phyloP scores from a whole-genome alignment of 345 rosid genomes.

The Hibiscus tridactylites region DNA sequence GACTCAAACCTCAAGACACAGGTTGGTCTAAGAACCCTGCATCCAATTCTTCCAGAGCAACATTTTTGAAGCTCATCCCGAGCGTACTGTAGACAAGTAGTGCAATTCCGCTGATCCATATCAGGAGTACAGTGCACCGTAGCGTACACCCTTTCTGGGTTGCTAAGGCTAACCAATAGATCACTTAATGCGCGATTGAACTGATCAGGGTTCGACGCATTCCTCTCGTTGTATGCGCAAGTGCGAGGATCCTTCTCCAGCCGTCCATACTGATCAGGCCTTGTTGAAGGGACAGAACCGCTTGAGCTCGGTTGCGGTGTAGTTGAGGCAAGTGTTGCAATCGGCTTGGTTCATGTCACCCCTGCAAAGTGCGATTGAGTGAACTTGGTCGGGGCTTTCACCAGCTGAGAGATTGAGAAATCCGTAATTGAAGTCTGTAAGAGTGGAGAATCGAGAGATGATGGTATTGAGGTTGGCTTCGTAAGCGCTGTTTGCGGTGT shows the following conservation, averaged over 20 bases:
- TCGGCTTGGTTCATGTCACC: slow-evolving; percentile 5
- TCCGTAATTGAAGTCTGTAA: neutral
- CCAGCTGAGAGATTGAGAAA: neutral
- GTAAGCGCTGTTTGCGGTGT: neutral
- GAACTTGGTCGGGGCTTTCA: neutral
- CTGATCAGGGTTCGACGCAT: slow-evolving; percentile 18
- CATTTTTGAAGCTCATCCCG: slow-evolving; percentile 10
- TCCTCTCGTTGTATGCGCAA: slow-evolving; percentile 3
- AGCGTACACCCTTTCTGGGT: slow-evolving; percentile 16
- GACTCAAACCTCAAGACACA: slow-evolving; percentile 20
- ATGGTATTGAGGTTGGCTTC: neutral
- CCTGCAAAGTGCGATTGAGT: neutral
- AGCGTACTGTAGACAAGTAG: slow-evolving; percentile 21
- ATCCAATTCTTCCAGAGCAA: slow-evolving; percentile 26
- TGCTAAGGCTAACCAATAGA: slow-evolving; percentile 1
- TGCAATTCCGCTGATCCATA: slow-evolving; percentile 28
- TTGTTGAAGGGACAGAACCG: slow-evolving; percentile 26
- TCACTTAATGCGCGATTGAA: slow-evolving; percentile 21
- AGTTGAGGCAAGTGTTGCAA: slow-evolving; percentile 29
- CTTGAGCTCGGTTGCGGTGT: slow-evolving; percentile 15
- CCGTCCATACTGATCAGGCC: slow-evolving; percentile 18
- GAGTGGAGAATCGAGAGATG: neutral
- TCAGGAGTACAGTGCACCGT: slow-evolving; percentile 53
- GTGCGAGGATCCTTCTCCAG: slow-evolving; percentile 15
- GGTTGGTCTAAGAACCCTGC: slow-evolving; percentile 22